Base-by-base conservation (phyloP, 1,139 yeast genomes). In the Dujonia santamariae region DNA sequence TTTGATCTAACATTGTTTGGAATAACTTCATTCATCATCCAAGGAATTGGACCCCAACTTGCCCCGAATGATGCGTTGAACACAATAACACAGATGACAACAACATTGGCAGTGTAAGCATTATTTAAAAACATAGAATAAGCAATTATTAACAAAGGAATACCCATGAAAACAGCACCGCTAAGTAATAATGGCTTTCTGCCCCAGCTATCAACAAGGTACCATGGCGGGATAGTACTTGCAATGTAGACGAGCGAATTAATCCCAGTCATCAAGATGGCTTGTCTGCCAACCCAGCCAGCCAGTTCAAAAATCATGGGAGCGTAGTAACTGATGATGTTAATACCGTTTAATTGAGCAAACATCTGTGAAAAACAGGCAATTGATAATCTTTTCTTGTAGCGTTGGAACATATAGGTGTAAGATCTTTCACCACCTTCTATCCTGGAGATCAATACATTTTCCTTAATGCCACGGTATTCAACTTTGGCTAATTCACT, bases 301-400 rank as follows among this genome's bases (percentile, higher is more conserved):
- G 97, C 97, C 50, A 85, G 85, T 56, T 87, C 96, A 58, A 88
- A 90, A 31, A 88, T 94, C 61, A 88, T 68, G 1, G 97, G 96
- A 1, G 96, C 96, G 60, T 88, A 88, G 62, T 88, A 90, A 1
- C 95, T 81, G 37, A 90, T 86, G 40, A 90, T 90, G 52, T 88
- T 88, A 56, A 88, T 90, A 49, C 97, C 97, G 52, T 87, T 85
- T 54, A 88, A 67, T 58, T 88, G 97, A 3, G 96, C 96, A 69
- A 88, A 86, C 65, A 87, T 78, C 53, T 85, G 94, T 1, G 96
- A 82, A 23, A 88, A 80, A 78, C 94, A 86, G 5, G 96, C 97
- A 42, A 88, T 85, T 19, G 87, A 70, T n/a, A 88, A 78, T 33
- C 97, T 67, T 53, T 79, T 78, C 44, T 80, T 78, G 61, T 88